Evolutionary conservation across 2,329 filamentous ascomycete genomes (phyloP).

Genomic region (Pseudocercospora fuligena): DNA sequence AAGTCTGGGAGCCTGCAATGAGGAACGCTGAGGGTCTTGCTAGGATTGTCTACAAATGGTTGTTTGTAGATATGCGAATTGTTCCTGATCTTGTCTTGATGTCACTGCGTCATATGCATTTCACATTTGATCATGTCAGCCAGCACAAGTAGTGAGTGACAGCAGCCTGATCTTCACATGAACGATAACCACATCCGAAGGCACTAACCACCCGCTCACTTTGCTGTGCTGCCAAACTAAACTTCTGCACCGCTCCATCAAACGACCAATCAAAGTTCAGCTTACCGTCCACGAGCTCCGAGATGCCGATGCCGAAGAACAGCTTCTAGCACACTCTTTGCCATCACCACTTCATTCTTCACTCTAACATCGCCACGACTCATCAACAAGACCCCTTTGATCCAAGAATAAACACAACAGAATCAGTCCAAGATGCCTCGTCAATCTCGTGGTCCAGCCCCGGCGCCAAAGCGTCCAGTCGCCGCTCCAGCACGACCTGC

Average conservation of each 20-base stretch:
- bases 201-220: not conserved
- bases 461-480: conserved; percentile 52
- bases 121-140: not conserved
- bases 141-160: not conserved
- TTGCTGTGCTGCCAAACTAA: conserved; percentile 2
- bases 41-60: conserved; percentile 7
- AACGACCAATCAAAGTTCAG: conserved; percentile 8
- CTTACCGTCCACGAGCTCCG: conserved; percentile 7
- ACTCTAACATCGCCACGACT: conserved; percentile 1
- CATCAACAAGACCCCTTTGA: conserved; percentile 6
- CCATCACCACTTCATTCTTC: conserved; percentile 18
- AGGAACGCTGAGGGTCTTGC: not conserved
- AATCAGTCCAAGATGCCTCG: conserved; percentile 50
- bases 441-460: conserved; percentile 51
- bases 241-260: conserved; percentile 3
- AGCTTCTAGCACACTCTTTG: conserved; percentile 17
- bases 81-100: not conserved
- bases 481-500: conserved; percentile 42
- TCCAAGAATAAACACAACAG: conserved; percentile 5
- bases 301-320: conserved; percentile 1
- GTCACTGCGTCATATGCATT: not conserved
- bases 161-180: not conserved
- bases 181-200: not conserved
- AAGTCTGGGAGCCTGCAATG: not conserved
- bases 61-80: conserved; percentile 12